These are phyloP conservation scores for Myxozyma monticola DNA, from an alignment of 805 yeast genomes.

Conservation along the genomic window DNA sequence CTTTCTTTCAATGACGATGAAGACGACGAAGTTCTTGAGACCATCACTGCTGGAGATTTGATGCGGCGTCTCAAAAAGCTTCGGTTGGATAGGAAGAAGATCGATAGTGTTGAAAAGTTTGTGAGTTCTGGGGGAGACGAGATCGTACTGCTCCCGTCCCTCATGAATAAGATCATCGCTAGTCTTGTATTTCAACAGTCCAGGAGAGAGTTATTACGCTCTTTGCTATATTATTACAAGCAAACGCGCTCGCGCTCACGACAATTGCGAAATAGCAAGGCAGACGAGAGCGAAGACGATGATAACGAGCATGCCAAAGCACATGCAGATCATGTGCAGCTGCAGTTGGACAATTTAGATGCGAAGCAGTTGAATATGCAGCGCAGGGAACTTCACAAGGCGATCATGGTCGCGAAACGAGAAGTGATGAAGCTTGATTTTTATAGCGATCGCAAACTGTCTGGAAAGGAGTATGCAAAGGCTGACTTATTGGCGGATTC, in stretches of 20 bases:
- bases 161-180: constrained; percentile 24
- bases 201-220: constrained; percentile 27
- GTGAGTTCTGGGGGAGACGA: constrained; percentile 22
- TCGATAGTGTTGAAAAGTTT: constrained; percentile 22
- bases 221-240: constrained; percentile 18
- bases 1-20: constrained; percentile 7
- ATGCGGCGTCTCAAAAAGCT: constrained; percentile 13
- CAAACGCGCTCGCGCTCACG: constrained; percentile 9
- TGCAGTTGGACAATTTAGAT: constrained; percentile 6
- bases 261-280: not conserved
- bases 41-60: constrained; percentile 9
- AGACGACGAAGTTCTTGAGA: constrained; percentile 1
- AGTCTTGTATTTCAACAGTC: constrained; percentile 27
- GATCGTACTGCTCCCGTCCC: constrained; percentile 15
- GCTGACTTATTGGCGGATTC: constrained; percentile 13
- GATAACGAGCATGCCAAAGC: not conserved
- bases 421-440: constrained; percentile 26
- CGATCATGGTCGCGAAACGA: constrained; percentile 18
- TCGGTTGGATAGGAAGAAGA: constrained; percentile 30
- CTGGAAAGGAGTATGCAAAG: constrained; percentile 22
- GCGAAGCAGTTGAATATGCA: constrained; percentile 7
- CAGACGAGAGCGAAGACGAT: not conserved
- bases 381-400: constrained; percentile 20
- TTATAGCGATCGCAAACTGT: constrained; percentile 25
- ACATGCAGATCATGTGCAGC: constrained; percentile 21